A percentile compares a stretch with the other conserved stretches of the same genome.
Evolutionary conservation across 306 rosid genomes (phyloP).

Genomic region (Astragalus membranaceus): DNA sequence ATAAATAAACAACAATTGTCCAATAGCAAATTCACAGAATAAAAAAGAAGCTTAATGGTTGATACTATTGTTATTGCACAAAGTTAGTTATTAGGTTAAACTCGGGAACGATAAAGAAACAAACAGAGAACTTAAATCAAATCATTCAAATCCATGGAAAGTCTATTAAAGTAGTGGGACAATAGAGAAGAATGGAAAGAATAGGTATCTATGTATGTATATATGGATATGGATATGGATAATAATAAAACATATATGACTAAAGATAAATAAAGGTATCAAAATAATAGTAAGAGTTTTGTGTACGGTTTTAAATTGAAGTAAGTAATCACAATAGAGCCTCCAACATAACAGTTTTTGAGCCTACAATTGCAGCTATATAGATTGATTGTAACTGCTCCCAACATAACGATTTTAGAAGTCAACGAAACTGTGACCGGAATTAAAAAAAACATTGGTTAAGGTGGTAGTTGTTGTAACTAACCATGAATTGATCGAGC

Average conservation of each 20-base stretch:
- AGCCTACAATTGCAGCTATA: no score
- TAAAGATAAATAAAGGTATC: neutral
- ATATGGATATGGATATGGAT: neutral
- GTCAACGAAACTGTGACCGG: no score
- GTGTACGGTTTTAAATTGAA: no score
- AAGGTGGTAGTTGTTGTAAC: neutral
- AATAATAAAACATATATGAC: neutral
- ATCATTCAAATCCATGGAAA: neutral
- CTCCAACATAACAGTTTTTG: no score
- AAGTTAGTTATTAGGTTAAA: neutral
- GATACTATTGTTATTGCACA: neutral
- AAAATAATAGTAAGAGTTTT: neutral
- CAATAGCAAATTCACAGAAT: neutral
- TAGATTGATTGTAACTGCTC: no score
- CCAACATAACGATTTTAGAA: no score
- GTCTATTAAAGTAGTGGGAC: neutral
- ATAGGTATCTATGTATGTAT: neutral
- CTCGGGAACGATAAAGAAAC: neutral
- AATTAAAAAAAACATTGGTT: no score
- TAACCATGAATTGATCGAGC: slow-evolving; percentile 70
- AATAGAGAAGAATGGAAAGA: neutral
- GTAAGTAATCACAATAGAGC: no score
- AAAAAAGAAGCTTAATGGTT: neutral
- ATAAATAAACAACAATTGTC: neutral
- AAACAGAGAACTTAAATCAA: neutral